Evolutionary conservation across 2,329 filamentous ascomycete genomes (phyloP).

Genomic region (Colletotrichum sidae): DNA sequence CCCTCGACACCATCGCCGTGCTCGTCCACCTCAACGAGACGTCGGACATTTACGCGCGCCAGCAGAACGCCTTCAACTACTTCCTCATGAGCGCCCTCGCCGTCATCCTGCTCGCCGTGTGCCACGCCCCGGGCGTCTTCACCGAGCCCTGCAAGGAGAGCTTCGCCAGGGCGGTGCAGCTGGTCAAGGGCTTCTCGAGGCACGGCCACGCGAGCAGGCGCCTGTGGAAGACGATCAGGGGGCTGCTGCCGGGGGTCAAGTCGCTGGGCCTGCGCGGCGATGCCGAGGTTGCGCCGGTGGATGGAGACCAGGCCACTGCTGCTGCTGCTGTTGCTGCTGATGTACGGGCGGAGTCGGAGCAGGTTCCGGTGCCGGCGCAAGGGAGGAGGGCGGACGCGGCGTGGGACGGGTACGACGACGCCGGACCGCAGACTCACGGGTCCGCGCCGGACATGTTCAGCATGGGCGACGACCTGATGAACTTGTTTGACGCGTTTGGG

Average conservation of each 20-base stretch:
- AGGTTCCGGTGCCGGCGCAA: neutral
- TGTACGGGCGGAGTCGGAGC: constrained; percentile 6
- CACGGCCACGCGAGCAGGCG: constrained; percentile 47
- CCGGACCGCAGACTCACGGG: constrained; percentile 7
- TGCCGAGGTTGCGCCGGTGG: constrained; percentile 6
- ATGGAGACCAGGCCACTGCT: neutral
- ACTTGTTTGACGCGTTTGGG: constrained; percentile 50
- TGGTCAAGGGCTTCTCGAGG: constrained; percentile 47
- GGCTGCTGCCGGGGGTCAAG: constrained; percentile 46
- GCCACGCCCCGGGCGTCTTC: constrained; percentile 56
- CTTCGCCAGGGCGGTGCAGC: constrained; percentile 47
- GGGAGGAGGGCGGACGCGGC: constrained; percentile 6
- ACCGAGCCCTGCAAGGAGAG: constrained; percentile 48
- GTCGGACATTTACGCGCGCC: constrained; percentile 51
- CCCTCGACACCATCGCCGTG: constrained; percentile 47
- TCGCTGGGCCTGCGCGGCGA: constrained; percentile 41
- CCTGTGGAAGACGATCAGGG: constrained; percentile 50
- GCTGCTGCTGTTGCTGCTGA: constrained; percentile 17
- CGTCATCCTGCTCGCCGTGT: constrained; percentile 56
- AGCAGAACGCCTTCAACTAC: constrained; percentile 54
- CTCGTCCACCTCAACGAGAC: constrained; percentile 50
- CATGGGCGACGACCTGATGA: constrained; percentile 50
- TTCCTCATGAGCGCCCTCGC: constrained; percentile 53
- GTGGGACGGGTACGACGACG: constrained; percentile 19
- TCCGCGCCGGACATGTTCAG: constrained; percentile 47